phyloP scores from a whole-genome alignment of 2,329 filamentous ascomycete genomes.

The Calonectria multiphialidica region DNA sequence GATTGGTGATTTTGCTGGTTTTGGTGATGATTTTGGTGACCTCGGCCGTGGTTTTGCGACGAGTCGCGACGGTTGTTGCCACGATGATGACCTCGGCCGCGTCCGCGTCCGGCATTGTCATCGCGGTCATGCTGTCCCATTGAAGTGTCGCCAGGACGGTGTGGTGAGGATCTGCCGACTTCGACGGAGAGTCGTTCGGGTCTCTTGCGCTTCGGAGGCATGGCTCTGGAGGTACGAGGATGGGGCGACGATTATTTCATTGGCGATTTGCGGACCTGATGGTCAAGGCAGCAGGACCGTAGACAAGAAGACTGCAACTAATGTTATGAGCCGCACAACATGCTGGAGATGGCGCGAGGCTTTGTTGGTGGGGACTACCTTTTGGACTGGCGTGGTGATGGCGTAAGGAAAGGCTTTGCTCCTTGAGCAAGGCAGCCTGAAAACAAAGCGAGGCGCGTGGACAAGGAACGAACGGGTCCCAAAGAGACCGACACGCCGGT shows the following conservation, averaged over 20 bases:
- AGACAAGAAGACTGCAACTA: constrained; percentile 22
- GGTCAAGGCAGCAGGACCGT: constrained; percentile 8
- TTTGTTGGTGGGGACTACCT: constrained; percentile 26
- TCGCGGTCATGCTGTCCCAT: constrained; percentile 71
- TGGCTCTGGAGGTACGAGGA: constrained; percentile 47
- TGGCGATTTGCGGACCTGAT: constrained; percentile 35
- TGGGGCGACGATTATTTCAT: constrained; percentile 48
- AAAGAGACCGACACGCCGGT: constrained; percentile 27
- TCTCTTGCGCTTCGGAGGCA: constrained; percentile 73
- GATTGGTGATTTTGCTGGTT: constrained; percentile 13
- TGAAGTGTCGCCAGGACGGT: constrained; percentile 69
- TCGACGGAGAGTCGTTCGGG: constrained; percentile 63
- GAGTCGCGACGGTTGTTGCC: constrained; percentile 66
- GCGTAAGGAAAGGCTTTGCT: constrained; percentile 40
- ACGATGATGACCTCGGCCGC: constrained; percentile 61
- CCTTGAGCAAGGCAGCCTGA: constrained; percentile 39
- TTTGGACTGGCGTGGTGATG: constrained; percentile 29
- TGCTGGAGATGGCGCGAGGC: constrained; percentile 14
- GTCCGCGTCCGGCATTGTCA: constrained; percentile 60
- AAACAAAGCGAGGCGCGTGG: constrained; percentile 32
- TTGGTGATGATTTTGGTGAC: constrained; percentile 40
- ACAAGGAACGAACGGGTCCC: constrained; percentile 38
- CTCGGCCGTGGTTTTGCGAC: constrained; percentile 51
- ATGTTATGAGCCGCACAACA: constrained; percentile 33
- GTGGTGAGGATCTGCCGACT: constrained; percentile 69